These are phyloP conservation scores for Lathyrus aphaca DNA, from an alignment of 306 rosid species.

Conservation along the genomic window DNA sequence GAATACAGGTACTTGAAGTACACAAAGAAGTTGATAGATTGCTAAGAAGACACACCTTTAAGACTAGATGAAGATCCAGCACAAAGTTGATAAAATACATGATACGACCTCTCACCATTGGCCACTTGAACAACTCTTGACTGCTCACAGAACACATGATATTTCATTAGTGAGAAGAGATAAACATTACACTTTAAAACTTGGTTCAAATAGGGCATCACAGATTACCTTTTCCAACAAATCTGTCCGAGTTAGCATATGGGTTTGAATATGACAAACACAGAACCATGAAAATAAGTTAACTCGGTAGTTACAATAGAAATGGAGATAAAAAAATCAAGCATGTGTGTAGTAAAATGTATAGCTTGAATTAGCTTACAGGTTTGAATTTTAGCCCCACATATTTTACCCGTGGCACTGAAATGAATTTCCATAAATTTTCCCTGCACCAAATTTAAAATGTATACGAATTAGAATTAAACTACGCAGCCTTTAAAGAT, in stretches of 20 bases:
- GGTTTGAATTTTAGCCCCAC: constrained; percentile 81
- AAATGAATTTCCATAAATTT: constrained; percentile 80
- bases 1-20: background rate
- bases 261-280: constrained; percentile 43
- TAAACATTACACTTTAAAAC: constrained; percentile 26
- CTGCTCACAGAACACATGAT: constrained; percentile 60
- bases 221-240: constrained; percentile 81
- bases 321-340: constrained; percentile 29
- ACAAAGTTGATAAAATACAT: constrained; percentile 95
- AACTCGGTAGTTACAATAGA: constrained; percentile 51
- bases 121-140: constrained; percentile 80
- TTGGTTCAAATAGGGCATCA: constrained; percentile 39
- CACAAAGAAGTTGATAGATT: constrained; percentile 31
- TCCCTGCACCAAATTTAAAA: constrained; percentile 67
- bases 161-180: constrained; percentile 41
- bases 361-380: constrained; percentile 61
- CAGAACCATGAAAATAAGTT: constrained; percentile 42
- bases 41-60: constrained; percentile 59
- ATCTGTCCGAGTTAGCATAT: constrained; percentile 52
- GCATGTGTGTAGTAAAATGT: constrained; percentile 29
- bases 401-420: constrained; percentile 64
- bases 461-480: constrained; percentile 40
- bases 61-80: constrained; percentile 78
- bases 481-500: constrained; percentile 23
- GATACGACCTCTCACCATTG: constrained; percentile 81